These are phyloP conservation scores for Zopfochytrium polystomum DNA, from an alignment of 371 early-diverging fungal species.

Conservation along the genomic window DNA sequence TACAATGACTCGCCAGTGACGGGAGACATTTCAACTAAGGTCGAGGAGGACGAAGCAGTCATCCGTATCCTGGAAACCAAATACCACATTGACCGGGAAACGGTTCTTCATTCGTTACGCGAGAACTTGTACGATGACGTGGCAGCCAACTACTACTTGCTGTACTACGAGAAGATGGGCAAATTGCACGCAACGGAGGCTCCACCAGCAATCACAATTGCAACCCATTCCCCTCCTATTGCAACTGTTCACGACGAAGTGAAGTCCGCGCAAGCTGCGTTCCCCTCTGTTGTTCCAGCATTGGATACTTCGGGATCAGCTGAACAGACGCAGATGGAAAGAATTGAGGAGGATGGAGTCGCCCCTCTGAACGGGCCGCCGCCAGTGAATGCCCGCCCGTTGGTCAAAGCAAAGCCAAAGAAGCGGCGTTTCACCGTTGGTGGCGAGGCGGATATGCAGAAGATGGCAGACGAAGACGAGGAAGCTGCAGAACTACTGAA, in stretches of 20 bases:
- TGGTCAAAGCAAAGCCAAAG: constrained; percentile 14
- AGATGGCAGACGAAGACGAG: constrained; percentile 53
- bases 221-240: constrained; percentile 8
- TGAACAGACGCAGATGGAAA: constrained; percentile 2
- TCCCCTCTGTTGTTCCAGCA: constrained; percentile 3
- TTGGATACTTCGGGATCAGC: not conserved
- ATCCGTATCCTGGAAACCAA: constrained; percentile 49
- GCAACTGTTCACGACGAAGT: constrained; percentile 13
- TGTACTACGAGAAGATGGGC: constrained; percentile 54
- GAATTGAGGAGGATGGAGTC: constrained; percentile 11
- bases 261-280: constrained; percentile 13
- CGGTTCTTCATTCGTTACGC: constrained; percentile 42
- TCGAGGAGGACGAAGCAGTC: constrained; percentile 50
- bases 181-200: constrained; percentile 6
- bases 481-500: constrained; percentile 50
- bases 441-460: constrained; percentile 42
- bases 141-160: constrained; percentile 53
- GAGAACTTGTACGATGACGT: constrained; percentile 58
- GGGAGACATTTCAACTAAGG: constrained; percentile 35
- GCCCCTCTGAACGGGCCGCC: constrained; percentile 10
- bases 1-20: constrained; percentile 48
- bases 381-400: not conserved
- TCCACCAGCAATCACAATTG: not conserved
- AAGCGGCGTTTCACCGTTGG: constrained; percentile 50
- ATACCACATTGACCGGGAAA: constrained; percentile 47